Conservation (phyloP, 495 filamentous ascomycete genomes). For the Penicillium paxilli region DNA sequence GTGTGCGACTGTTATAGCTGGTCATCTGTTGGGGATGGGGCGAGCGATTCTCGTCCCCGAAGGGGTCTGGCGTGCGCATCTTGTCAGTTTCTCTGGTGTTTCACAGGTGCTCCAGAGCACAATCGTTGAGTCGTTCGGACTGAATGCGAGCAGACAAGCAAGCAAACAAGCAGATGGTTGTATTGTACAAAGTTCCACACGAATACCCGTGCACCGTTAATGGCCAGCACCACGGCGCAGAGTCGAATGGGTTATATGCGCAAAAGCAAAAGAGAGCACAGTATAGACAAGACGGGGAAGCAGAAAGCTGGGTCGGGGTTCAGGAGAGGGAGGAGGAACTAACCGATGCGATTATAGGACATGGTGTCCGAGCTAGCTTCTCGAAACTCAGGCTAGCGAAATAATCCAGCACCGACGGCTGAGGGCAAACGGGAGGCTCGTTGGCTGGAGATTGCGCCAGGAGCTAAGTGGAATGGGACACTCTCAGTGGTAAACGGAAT, state of each 20-base stretch:
- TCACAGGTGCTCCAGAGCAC: slow-evolving; percentile 1
- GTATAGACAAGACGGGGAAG: neutral
- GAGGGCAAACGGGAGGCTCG: slow-evolving; percentile 8
- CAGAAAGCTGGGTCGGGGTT: neutral
- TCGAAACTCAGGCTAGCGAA: slow-evolving; percentile 22
- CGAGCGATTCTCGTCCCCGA: slow-evolving; percentile 59
- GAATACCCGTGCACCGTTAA: slow-evolving; percentile 17
- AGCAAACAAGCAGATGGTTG: neutral
- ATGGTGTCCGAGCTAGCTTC: slow-evolving; percentile 28
- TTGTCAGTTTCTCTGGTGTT: slow-evolving; percentile 15
- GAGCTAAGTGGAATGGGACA: slow-evolving; percentile 31
- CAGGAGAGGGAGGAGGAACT: slow-evolving; percentile 35
- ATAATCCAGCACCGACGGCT: slow-evolving; percentile 25
- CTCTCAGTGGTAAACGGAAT: slow-evolving; percentile 15
- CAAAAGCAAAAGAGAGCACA: no score
- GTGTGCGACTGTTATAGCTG: slow-evolving; percentile 40
- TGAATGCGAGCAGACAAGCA: no score
- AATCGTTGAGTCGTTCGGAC: slow-evolving; percentile 3
- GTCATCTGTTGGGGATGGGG: slow-evolving; percentile 51
- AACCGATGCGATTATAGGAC: slow-evolving; percentile 73
- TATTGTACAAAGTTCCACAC: neutral
- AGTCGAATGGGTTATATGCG: slow-evolving; percentile 11
- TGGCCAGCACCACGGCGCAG: slow-evolving; percentile 17
- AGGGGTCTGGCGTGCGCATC: slow-evolving; percentile 35
- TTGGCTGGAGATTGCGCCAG: slow-evolving; percentile 36